Base-by-base conservation (phyloP, 257 asterid species). In the Scutellaria galericulata region DNA sequence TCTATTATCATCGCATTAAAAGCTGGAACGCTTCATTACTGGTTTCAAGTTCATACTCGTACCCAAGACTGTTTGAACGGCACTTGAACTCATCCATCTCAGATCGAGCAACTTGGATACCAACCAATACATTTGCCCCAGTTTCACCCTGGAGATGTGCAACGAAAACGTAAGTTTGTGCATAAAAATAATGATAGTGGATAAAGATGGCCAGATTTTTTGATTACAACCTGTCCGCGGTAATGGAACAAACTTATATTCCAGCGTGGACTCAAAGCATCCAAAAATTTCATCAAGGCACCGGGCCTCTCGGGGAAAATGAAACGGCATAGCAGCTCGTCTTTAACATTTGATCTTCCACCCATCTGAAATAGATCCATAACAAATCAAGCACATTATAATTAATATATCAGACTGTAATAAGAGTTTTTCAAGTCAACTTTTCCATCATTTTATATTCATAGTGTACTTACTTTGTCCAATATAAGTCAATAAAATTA, bases 111-210 rank as follows among this genome's bases (percentile, higher is more conserved):
- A 94, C 93, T 86, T 91, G 99, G 79, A 94, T 89, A 31, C 96
- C 97, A 35, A 94, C 98, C 66, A 94, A 73, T 83, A 95, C 99
- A 76, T 92, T 95, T 69, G 99, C 99, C 22, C 98, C 99, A 4
- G 92, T 83, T 71, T 85, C 98, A 50, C 99, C 99, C 99, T 94
- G 66, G 41, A 52, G 56, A 53, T 56, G 27, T 53, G 51, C 65
- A 64, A 39, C 18, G 42, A 61, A 73, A 66, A 70, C 58, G 48
- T 18, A 72, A 53, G 39, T 41, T 44, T 52, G 7, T 56, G 14
- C 18, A 59, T 50, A 24, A 20, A 24, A 57, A 37, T 13, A 40
- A 24, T 22, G 31, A 52, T 14, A 69, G 42, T 47, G 20, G 7
- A 63, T 7, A 37, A 7, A 50, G 12, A 66, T 5, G 55, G 15